phyloP scores from a whole-genome alignment of 1,139 yeast genomes.

The Taiozyma sp. region DNA sequence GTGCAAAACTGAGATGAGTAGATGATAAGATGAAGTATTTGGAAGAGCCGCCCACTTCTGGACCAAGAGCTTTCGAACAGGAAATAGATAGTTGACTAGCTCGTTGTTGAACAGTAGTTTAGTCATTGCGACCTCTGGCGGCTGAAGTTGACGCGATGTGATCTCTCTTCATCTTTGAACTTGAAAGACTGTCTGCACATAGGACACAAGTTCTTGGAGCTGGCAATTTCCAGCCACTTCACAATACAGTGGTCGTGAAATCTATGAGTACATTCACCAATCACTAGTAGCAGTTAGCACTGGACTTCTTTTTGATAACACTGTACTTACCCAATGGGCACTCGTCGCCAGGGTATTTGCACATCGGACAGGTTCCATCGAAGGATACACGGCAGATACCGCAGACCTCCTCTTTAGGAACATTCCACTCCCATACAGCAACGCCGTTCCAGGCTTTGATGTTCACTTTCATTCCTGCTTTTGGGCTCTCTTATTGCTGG shows the following conservation, averaged over 20 bases:
- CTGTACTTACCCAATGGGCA: constrained; percentile 59
- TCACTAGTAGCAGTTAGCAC: constrained; percentile 27
- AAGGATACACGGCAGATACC: constrained; percentile 89
- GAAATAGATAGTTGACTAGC: background rate
- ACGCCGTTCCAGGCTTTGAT: constrained; percentile 73
- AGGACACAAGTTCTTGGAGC: constrained; percentile 80
- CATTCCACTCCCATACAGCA: constrained; percentile 81
- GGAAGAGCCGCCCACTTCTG: no score
- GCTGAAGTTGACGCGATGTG: background rate
- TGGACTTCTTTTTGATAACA: background rate
- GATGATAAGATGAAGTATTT: constrained; percentile 29
- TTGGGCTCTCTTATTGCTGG: background rate
- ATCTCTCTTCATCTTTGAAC: constrained; percentile 8
- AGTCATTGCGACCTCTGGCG: no score
- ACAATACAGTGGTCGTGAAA: constrained; percentile 80
- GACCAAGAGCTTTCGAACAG: constrained; percentile 4
- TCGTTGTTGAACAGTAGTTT: background rate
- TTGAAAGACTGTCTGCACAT: constrained; percentile 58
- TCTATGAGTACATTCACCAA: constrained; percentile 75
- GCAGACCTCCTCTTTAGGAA: constrained; percentile 71
- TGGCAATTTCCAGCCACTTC: constrained; percentile 76
- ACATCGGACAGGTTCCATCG: constrained; percentile 88
- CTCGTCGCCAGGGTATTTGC: constrained; percentile 82
- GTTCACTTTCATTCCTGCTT: constrained; percentile 55
- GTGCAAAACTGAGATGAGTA: constrained; percentile 32